phyloP scores from a whole-genome alignment of 345 rosid genomes.

The Salix arbutifolia region DNA sequence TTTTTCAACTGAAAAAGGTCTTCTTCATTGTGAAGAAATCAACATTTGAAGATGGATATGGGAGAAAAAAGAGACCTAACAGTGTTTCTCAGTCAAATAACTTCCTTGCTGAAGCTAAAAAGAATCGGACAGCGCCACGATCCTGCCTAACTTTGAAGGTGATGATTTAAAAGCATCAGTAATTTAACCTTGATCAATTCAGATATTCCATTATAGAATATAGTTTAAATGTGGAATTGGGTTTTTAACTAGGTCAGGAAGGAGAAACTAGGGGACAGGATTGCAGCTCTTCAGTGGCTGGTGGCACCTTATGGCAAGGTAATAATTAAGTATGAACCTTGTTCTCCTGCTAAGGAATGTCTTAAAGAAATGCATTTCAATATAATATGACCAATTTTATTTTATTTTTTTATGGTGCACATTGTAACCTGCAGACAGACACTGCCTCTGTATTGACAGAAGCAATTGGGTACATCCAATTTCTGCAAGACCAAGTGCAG shows the following conservation, averaged over 20 bases:
- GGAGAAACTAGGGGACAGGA: conserved; percentile 59
- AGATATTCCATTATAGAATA: background rate
- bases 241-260: conserved; percentile 36
- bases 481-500: conserved; percentile 69
- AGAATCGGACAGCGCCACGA: conserved; percentile 16
- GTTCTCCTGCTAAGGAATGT: background rate
- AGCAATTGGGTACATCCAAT: conserved; percentile 58
- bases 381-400: conserved; percentile 4
- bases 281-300: conserved; percentile 64
- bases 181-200: background rate
- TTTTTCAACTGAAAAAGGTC: background rate
- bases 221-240: background rate
- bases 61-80: conserved; percentile 16
- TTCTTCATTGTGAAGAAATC: background rate
- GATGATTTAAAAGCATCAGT: background rate
- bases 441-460: conserved; percentile 67
- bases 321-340: conserved; percentile 1
- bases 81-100: conserved; percentile 19
- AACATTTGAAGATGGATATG: conserved; percentile 2
- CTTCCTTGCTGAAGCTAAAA: conserved; percentile 14
- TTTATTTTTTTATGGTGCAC: background rate
- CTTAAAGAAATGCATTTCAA: background rate
- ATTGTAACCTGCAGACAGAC: conserved; percentile 48
- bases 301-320: conserved; percentile 81
- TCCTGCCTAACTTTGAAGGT: conserved; percentile 34